Conservation (phyloP, 2,329 filamentous ascomycete genomes). For the Cercospora sp. region DNA sequence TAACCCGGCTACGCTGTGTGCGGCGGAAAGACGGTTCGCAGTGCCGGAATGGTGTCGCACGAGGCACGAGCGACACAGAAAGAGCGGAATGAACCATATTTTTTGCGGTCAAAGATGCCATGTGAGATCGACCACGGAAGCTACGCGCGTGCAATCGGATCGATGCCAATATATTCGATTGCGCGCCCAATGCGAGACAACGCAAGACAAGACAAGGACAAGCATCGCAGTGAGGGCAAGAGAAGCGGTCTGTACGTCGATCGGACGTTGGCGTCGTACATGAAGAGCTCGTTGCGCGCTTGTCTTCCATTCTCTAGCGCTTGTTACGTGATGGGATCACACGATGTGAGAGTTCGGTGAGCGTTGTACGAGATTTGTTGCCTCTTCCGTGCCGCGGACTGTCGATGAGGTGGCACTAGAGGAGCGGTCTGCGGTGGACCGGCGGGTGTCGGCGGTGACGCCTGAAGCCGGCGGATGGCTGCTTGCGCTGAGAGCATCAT, state of each 20-base stretch:
- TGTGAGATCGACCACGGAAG: background rate
- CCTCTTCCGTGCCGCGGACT: background rate
- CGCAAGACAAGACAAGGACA: background rate
- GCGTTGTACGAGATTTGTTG: background rate
- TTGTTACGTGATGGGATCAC: slow-evolving; percentile 4
- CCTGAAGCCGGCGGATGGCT: slow-evolving; percentile 1
- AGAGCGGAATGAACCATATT: background rate
- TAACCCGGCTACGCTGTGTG: background rate
- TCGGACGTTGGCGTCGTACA: background rate
- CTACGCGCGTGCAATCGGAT: background rate
- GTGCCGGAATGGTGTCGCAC: background rate
- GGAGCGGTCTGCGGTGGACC: slow-evolving; percentile 4
- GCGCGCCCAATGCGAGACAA: background rate
- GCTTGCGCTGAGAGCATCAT: background rate
- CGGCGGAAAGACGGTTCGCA: background rate
- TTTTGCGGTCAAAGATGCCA: background rate
- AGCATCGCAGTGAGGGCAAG: background rate
- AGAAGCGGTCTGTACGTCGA: background rate
- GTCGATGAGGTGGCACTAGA: slow-evolving; percentile 5
- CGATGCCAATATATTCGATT: background rate
- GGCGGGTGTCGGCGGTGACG: slow-evolving; percentile 2
- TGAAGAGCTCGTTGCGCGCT: background rate
- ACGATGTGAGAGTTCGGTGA: background rate
- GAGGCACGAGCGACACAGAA: background rate
- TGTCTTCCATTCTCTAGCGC: background rate